phyloP scores from a whole-genome alignment of 164 flowering plant species.

The Paratinospora sagittata region DNA sequence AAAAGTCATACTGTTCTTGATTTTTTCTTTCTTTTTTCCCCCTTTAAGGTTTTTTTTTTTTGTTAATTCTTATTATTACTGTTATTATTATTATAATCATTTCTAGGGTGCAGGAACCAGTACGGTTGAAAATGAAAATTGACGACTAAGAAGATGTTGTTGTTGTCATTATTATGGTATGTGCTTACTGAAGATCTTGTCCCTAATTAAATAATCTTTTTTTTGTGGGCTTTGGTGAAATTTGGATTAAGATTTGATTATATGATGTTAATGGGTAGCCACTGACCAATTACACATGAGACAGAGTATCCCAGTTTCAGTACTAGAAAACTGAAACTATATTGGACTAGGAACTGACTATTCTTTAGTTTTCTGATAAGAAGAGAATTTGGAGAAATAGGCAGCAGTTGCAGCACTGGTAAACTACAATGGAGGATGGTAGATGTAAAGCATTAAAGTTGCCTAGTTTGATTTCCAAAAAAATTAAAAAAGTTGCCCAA shows the following conservation, averaged over 20 bases:
- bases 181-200: neutral
- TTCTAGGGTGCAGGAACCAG: neutral
- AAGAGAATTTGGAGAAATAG: neutral
- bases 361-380: neutral
- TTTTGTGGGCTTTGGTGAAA: neutral
- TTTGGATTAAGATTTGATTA: neutral
- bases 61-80: neutral
- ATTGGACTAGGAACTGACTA: neutral
- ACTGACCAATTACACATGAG: neutral
- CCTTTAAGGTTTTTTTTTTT: neutral
- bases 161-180: too few species aligned
- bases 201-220: neutral
- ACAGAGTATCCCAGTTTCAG: constrained; percentile 1
- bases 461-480: neutral
- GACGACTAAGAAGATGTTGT: neutral
- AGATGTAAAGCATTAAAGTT: neutral
- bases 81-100: neutral
- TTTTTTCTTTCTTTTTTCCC: too few species aligned
- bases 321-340: neutral
- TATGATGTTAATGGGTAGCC: neutral
- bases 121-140: too few species aligned
- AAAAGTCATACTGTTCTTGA: constrained; percentile 38
- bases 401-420: too few species aligned
- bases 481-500: too few species aligned
- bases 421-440: neutral